Base-by-base conservation (phyloP, 1,284 basidiomycete genomes). In the Puccinia coronata region DNA sequence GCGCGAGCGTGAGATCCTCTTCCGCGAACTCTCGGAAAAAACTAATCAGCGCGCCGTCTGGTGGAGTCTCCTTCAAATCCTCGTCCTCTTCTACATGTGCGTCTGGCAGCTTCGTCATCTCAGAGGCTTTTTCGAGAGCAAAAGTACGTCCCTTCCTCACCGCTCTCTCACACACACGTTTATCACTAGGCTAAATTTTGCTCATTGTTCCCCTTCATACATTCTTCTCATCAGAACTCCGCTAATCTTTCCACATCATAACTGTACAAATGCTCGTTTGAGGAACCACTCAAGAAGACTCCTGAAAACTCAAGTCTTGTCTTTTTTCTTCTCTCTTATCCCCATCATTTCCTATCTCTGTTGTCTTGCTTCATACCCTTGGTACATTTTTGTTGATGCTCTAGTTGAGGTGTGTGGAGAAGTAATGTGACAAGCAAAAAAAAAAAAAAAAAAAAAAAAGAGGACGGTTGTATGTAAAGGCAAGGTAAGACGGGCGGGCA, bases 91-190 rank as follows among this genome's bases (percentile, higher is more conserved):
- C 65, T 90, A 87, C 25, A 96, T 95, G 0, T 98, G 94, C 84
- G 88, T 90, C 39, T 98, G 96, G 96, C 96, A 98, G 87, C 88
- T 98, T 86, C 89, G 92, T 84, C 94, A 98, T 89, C 88, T 99
- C 82, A 93, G 91, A 88, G 94, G 73, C 23, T 51, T 31, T 43
- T 55, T 74, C 47, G 76, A 76, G 41, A 81, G 69, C 49, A 82
- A 82, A 63, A 80, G 71, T 82, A 25, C 55, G 82, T 80, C 72
- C 63, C 61, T 80, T 63, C 59, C 79, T 57, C 80, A 77, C 49
- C 41, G 34, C 23, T 63, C 18, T 75, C 71, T 72, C 70, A 80
- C 51, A 70, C 25, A 43, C 80, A 25, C 55, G 67, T 9, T 84
- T 82, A 75, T 83, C 84, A 43, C 25, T 49, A 16, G 12, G 18